Evolutionary conservation across 2,329 filamentous ascomycete genomes (phyloP).

Genomic region (Emmonsiellopsis sp.): DNA sequence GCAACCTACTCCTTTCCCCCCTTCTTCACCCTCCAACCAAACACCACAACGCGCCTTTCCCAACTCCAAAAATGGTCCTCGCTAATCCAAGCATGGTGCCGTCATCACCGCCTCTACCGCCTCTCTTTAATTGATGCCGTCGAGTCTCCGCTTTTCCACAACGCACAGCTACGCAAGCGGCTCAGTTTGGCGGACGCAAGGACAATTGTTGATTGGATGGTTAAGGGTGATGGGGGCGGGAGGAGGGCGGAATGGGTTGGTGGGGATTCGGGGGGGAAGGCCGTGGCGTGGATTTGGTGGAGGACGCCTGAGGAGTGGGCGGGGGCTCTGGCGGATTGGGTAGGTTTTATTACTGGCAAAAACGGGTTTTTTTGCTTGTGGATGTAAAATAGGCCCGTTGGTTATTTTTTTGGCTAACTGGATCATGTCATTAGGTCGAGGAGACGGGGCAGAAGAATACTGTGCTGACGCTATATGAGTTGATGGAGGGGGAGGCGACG

Average conservation of each 20-base stretch:
- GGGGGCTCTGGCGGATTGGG: conserved; percentile 64
- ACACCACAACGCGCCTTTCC: conserved; percentile 33
- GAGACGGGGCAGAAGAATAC: conserved; percentile 79
- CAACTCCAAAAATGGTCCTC: conserved; percentile 74
- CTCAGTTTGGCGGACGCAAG: conserved; percentile 46
- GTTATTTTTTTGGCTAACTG: neutral
- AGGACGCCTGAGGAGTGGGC: conserved; percentile 86
- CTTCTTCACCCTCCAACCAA: conserved; percentile 42
- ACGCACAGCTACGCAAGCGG: conserved; percentile 33
- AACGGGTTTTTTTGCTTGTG: neutral
- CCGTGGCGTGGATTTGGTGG: conserved; percentile 73
- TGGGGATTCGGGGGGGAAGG: conserved; percentile 35
- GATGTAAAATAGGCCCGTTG: neutral
- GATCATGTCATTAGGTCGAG: conserved; percentile 46
- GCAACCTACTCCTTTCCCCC: conserved; percentile 44
- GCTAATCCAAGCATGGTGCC: conserved; percentile 76
- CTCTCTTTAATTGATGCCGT: conserved; percentile 58
- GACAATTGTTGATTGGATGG: conserved; percentile 49
- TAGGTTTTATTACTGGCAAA: conserved; percentile 10
- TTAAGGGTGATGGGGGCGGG: conserved; percentile 39
- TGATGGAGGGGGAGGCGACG: conserved; percentile 78
- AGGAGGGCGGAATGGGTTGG: conserved; percentile 51
- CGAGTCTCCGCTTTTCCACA: conserved; percentile 50
- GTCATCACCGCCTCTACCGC: conserved; percentile 65
- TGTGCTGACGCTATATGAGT: conserved; percentile 87